Evolutionary conservation across 2,329 filamentous ascomycete genomes (phyloP), one percentile per base, ranked within the genome.

Genomic region (Fusarium ramigenum): DNA sequence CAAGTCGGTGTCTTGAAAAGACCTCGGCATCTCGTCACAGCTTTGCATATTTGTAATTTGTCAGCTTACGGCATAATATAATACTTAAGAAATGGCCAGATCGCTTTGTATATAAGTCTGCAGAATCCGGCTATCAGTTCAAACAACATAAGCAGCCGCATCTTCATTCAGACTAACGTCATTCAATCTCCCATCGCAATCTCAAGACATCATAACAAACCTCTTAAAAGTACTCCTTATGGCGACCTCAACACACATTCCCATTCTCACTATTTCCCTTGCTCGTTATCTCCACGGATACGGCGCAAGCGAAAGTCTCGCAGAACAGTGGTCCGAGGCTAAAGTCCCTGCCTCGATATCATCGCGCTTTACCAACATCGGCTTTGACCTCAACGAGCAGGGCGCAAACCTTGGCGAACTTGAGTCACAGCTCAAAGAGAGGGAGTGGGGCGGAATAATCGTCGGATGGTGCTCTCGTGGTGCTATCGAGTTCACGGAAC

Each of bases 381-480:
- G 69, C 19, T 72, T 72, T 28, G 37, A 71, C 11, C 69, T 71
- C 5, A 32, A 60, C 5, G 57, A 15, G 2, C 40, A 60, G 7
- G 58, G 63, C 3, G 28, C 6, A 7, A 71, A 72, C 10, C 47
- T 71, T 1, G 53, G 16, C 1, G 30, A 52, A 1, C 58, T 71
- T n/a, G 44, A n/a, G 0, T 9, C 12, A 1, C 4, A 15, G 0
- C 8, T 71, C 0, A 12, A 2, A 1, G 34, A 63, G n/a, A 21
- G 34, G 2, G 3, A 52, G 7, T 71, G 63, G 63, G 34, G 43
- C 2, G 68, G 68, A 0, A 40, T 71, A 4, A 64, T 60, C 7
- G 18, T 71, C 4, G 69, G 63, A 1, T 71, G 68, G 69, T 72
- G 69, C 2, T 42, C 53, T 1, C 68, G 69, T 12, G 63, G 68